These are phyloP conservation scores for Kalmanozyma brasiliensis DNA, from an alignment of 1,284 basidiomycete genomes.

Conservation along the genomic window DNA sequence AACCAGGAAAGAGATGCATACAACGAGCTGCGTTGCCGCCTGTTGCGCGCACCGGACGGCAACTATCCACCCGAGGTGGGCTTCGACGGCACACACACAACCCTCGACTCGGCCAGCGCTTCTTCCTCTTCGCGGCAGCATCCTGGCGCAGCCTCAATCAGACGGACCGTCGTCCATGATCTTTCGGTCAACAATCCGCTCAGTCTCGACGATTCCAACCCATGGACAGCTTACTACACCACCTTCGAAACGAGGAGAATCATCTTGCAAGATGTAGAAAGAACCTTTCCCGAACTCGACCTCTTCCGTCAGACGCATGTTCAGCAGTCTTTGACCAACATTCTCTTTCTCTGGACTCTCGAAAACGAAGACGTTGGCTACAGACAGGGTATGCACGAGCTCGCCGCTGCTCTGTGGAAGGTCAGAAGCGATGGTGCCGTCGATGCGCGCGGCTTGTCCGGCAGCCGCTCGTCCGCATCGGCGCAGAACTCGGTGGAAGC, in stretches of 20 bases:
- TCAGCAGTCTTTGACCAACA: conserved; percentile 46
- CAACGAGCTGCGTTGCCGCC: conserved; percentile 30
- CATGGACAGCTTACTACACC: conserved; percentile 55
- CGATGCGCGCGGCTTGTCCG: neutral
- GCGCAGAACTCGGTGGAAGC: conserved; percentile 11
- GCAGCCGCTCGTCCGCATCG: neutral
- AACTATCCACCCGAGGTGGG: conserved; percentile 51
- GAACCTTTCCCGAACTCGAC: conserved; percentile 57
- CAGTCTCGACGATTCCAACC: conserved; percentile 60
- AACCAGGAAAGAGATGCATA: conserved; percentile 42
- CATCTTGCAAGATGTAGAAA: conserved; percentile 56
- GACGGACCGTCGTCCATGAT: conserved; percentile 17
- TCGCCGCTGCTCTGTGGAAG: conserved; percentile 59
- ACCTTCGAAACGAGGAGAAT: conserved; percentile 46
- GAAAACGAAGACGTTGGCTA: conserved; percentile 60
- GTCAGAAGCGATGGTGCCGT: conserved; percentile 37
- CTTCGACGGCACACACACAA: conserved; percentile 31
- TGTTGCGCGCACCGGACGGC: conserved; percentile 52
- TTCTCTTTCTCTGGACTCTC: conserved; percentile 60
- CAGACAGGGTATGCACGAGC: conserved; percentile 67
- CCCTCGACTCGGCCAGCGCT: neutral
- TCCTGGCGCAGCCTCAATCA: neutral
- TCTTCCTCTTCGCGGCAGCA: conserved; percentile 5
- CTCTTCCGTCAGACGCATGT: conserved; percentile 35
- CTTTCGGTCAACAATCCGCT: conserved; percentile 61